Evolutionary conservation across 2,329 filamentous ascomycete species (phyloP), one percentile per base, ranked within the genome.

Genomic region (Xylaria arbuscula): DNA sequence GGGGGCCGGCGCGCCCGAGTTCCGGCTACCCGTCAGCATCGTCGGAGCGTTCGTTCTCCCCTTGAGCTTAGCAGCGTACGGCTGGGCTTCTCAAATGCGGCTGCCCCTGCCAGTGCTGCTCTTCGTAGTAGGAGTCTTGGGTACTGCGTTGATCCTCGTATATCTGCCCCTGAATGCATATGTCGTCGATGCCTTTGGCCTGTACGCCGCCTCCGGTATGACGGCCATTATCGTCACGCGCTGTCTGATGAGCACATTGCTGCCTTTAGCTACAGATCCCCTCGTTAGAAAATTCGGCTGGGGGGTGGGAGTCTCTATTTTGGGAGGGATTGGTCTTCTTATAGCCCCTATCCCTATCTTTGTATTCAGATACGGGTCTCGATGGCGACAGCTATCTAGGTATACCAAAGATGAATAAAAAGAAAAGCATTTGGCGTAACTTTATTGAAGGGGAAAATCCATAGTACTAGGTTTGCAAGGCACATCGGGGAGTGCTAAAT

Each of bases 171-270:
- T 88, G 1, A 84, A 83, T 64, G 82, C 86, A 0, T 89, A 88
- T 69, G 81, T 88, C 0, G 86, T 89, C 1, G 87, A 89, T 67
- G 85, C 86, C 0, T 87, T 84, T 66, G 85, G 86, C 0, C 67
- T 86, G 6, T 88, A 86, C 72, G 84, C 86, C 1, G 87, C 87
- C 0, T 87, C 85, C 11, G 86, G 86, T 1, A 82, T 88, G 79
- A 88, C 87, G 0, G 86, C 84, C 0, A 74, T 88, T 5, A 87
- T 89, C 65, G 85, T 89, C 1, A 81, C 81, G 1, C 80, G 87
- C 45, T 88, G 86, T 67, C 76, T 90, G 0, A 82, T 84, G 77
- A 84, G 87, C 3, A 88, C 88, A 0, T 85, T 90, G 50, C 70
- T 90, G 36, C 88, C 88, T 0, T 78, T 90, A 53, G 77, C 81